Conservation (phyloP, 2,329 filamentous ascomycete genomes). For the Curvularia verruculosa region DNA sequence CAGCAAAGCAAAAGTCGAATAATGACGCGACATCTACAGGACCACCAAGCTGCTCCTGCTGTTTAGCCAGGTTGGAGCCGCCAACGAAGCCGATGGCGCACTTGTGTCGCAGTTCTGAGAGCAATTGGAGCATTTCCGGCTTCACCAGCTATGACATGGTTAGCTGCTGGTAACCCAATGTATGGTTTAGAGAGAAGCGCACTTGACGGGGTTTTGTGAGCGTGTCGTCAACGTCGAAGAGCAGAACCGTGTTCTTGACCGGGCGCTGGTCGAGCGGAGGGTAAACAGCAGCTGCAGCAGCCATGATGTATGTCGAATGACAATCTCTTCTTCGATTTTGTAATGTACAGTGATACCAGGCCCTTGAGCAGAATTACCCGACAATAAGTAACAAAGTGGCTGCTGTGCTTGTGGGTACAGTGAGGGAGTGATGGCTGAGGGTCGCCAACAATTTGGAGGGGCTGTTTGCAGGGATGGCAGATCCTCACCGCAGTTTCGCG, state of each 20-base stretch:
- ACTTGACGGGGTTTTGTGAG: slow-evolving; percentile 83
- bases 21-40: slow-evolving; percentile 73
- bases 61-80: slow-evolving; percentile 88
- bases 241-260: slow-evolving; percentile 88
- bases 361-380: background rate
- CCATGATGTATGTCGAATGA: slow-evolving; percentile 37
- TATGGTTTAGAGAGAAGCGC: slow-evolving; percentile 8
- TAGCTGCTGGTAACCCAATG: slow-evolving; percentile 12
- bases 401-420: slow-evolving; percentile 6
- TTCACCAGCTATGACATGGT: slow-evolving; percentile 63
- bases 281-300: slow-evolving; percentile 57
- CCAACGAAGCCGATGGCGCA: slow-evolving; percentile 91
- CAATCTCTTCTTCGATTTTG: background rate
- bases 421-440: slow-evolving; percentile 14
- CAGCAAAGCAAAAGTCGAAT: slow-evolving; percentile 97
- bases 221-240: slow-evolving; percentile 97
- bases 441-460: slow-evolving; percentile 28
- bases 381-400: background rate
- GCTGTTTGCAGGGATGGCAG: slow-evolving; percentile 25
- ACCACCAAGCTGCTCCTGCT: slow-evolving; percentile 91
- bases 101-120: slow-evolving; percentile 81
- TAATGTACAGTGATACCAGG: background rate
- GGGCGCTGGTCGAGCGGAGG: slow-evolving; percentile 82
- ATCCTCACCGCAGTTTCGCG: slow-evolving; percentile 31
- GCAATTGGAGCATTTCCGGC: slow-evolving; percentile 81